Percentiles rank a stretch among this genome's conserved stretches.
Evolutionary conservation across 257 asterid species (phyloP).

Genomic region (Solanum chaucha): DNA sequence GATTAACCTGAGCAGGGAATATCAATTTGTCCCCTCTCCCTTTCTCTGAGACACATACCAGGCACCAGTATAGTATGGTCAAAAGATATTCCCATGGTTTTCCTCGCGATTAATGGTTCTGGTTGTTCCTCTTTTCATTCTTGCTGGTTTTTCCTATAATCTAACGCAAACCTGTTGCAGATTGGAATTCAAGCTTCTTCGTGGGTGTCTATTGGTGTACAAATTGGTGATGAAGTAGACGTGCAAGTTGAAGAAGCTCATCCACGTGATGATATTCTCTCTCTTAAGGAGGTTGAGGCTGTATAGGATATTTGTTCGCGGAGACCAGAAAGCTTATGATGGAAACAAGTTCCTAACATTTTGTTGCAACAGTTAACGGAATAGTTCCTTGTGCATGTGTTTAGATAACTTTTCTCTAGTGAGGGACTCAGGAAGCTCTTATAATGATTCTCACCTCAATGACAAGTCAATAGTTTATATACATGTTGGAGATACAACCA

Average conservation of each 20-base stretch:
- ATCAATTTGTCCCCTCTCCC: background rate
- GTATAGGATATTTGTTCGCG: background rate
- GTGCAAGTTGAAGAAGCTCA: slow-evolving; percentile 75
- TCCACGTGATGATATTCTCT: slow-evolving; percentile 80
- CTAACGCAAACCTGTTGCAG: slow-evolving; percentile 23
- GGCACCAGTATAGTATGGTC: background rate
- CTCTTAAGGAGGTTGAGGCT: slow-evolving; percentile 46
- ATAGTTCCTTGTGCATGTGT: background rate
- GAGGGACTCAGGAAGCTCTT: background rate
- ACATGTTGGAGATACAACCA: background rate
- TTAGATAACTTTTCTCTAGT: background rate
- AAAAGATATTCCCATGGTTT: background rate
- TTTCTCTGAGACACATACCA: background rate
- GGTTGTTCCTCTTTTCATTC: background rate
- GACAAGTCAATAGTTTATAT: background rate
- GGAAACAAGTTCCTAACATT: background rate
- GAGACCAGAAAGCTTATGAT: background rate
- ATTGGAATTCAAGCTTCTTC: slow-evolving; percentile 77
- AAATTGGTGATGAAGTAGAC: slow-evolving; percentile 72
- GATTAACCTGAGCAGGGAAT: background rate
- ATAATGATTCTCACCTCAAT: background rate
- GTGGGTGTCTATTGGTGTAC: slow-evolving; percentile 71
- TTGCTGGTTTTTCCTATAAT: background rate
- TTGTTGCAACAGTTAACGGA: background rate
- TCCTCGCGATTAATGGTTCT: background rate